Base-by-base conservation (phyloP, 306 rosid species). In the Citrullus colocynthis region DNA sequence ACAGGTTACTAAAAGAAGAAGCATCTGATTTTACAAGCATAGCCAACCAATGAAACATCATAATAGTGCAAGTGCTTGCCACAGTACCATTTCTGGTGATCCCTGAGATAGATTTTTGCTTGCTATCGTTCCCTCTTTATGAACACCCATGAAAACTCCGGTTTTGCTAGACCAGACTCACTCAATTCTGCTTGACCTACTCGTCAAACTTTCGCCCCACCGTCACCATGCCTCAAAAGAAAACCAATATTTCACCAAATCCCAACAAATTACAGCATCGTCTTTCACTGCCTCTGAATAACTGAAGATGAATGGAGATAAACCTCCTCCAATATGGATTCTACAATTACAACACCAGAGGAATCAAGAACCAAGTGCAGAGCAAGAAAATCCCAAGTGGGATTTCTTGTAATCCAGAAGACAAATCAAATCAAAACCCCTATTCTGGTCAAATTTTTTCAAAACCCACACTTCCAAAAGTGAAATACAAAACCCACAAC, bases 71-170 rank as follows among this genome's bases (percentile, higher is more conserved):
- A 80, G 74, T 67, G 30, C 65, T 24, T 51, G 56, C 70, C 42
- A 34, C 63, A 17, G n/a, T 90, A 89, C 91, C 91, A 75, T 76
- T 82, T 84, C 42, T 54, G 83, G 49, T 75, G 91, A 81, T 80
- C 83, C 80, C 74, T 82, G 83, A 72, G 80, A 69, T 7, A 63
- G 64, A 76, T 81, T 72, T 79, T 83, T 80, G 83, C 84, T 83
- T 73, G 85, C 78, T 63, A 88, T 86, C 42, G 83, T 87, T 77
- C 92, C 97, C 79, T 91, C 94, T 85, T 87, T 83, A 60, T 61
- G 77, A 79, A 84, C 81, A 54, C 83, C 96, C 93, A 91, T 87
- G 88, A 81, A 52, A 18, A 55, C 54, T 80, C 20, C 2, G 72
- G 70, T 32, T 71, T 80, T 61, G 63, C 66, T 30, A 66, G 12